Base-by-base conservation (phyloP, 2,329 filamentous ascomycete species). In the Cladosporium oxysporum region DNA sequence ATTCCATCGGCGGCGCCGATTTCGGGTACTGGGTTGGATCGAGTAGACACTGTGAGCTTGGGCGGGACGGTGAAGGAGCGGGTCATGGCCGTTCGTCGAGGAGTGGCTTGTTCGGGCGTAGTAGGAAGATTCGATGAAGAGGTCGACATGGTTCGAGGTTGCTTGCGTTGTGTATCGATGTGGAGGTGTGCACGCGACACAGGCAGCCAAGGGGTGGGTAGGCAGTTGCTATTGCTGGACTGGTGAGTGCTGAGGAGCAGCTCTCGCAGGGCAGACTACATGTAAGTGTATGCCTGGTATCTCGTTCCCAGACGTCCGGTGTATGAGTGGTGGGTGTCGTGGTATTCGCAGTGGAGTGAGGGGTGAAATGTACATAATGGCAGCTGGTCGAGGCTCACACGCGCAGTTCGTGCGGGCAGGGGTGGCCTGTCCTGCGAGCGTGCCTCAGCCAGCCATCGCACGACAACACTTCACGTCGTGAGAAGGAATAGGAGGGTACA, bases 21-120 rank as follows among this genome's bases (percentile, higher is more conserved):
- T 31, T 74, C 74, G 21, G 70, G 71, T 12, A 75, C 71, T 50
- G 78, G 71, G 50, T 70, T 66, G 6, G 76, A 66, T 18, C 69
- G 69, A 16, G 75, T 74, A 44, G 75, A 71, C 58, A 74, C 73
- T 16, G 76, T 67, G 59, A 79, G 69, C 66, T 78, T 79, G 29
- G 79, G 72, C 41, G 82, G 82, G 26, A 82, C 73, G n/a, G 82
- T 84, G 71, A 83, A 82, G 57, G 82, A 82, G 69, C 83, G 81
- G 61, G 79, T 72, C 58, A 75, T 66, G 50, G 70, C 71, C 23
- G 65, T 59, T 65, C 70, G 67, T 41, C 74, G 71, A 26, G 70
- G 69, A 18, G 70, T 68, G 52, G 66, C 68, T 23, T 61, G 60
- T 18, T 74, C 69, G 12, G 74, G 74, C 41, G 74, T 76, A 50